Percentiles rank a stretch among this genome's conserved stretches.
phyloP scores from a whole-genome alignment of 1,284 basidiomycete species.

The Thecaphora thlaspeos region DNA sequence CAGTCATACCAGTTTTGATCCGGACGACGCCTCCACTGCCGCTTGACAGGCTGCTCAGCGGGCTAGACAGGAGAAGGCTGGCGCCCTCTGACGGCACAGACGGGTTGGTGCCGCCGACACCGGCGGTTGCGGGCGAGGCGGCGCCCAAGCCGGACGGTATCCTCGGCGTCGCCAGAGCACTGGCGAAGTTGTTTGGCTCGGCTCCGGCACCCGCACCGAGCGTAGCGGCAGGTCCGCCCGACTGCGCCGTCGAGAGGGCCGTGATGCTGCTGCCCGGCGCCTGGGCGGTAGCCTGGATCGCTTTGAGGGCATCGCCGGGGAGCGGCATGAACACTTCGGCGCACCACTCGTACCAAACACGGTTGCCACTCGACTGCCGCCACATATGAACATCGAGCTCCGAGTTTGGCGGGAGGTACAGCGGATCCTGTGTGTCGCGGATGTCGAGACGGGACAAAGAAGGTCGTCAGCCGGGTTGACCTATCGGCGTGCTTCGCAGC shows the following conservation, averaged over 20 bases:
- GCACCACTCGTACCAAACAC: conserved; percentile 99
- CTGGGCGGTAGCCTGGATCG: conserved; percentile 1
- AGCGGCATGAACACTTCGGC: conserved; percentile 81
- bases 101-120: conserved; percentile 6
- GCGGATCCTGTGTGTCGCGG: conserved; percentile 67
- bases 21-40: conserved; percentile 44
- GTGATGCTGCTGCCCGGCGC: conserved; percentile 3
- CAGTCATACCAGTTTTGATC: conserved; percentile 88
- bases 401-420: conserved; percentile 87
- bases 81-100: not conserved
- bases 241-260: conserved; percentile 19
- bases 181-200: conserved; percentile 34
- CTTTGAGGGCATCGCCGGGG: conserved; percentile 12
- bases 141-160: conserved; percentile 19
- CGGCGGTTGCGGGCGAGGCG: not conserved
- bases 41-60: conserved; percentile 2
- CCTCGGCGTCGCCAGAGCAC: conserved; percentile 49
- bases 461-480: no score
- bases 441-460: no score
- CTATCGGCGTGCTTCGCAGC: no score
- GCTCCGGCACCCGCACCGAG: not conserved
- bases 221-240: conserved; percentile 8
- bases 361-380: conserved; percentile 74
- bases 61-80: conserved; percentile 8
- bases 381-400: conserved; percentile 92